Evolutionary conservation across 768 basidiomycete species (phyloP), one percentile per base, ranked within the genome.

Genomic region (Pisolithus sp.): DNA sequence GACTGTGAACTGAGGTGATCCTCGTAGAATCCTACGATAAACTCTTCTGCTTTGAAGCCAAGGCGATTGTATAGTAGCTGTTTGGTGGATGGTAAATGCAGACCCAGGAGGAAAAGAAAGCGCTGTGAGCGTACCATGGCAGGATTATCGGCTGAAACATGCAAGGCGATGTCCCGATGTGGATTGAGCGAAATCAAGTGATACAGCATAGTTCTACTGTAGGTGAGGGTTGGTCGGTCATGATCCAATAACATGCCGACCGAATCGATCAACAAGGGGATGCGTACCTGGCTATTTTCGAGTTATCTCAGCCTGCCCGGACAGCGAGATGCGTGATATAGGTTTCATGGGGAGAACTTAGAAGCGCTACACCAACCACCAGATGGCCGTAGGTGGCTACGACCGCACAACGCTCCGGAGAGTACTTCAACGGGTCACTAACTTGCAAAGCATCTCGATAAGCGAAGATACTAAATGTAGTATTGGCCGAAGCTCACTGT

Each of bases 41-140:
- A 90, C 61, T 86, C 87, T 67, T 91, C 89, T 0, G 86, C 85
- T 58, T 92, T 91, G 75, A 92, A 90, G 24, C 89, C 89, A 58
- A 92, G 89, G 46, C 81, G 83, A 56, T 92, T 91, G 68, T 91
- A 92, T 17, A 92, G 66, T 4, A 90, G 68, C 88, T 89, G 7
- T 8, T 54, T 2, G 26, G 21, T 30, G 31, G 26, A 1, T 51
- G 24, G 38, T 52, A 17, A 45, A 18, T 55, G 12, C 38, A 21
- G 46, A 34, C 39, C 28, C 50, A 28, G 36, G 7, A 2, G 34
- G 39, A 34, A 12, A 31, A 28, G 3, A 36, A 3, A 4, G 34
- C 4, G 5, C 4, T 26, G 34, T 7, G n/a, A 36, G 56, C 62
- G 43, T 45, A 86, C 86, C 85, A 89, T 86, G 18, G 89, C 89